A percentile compares a stretch with the other conserved stretches of the same genome.
phyloP scores from a whole-genome alignment of 345 rosid species.

The Aegle marmelos region DNA sequence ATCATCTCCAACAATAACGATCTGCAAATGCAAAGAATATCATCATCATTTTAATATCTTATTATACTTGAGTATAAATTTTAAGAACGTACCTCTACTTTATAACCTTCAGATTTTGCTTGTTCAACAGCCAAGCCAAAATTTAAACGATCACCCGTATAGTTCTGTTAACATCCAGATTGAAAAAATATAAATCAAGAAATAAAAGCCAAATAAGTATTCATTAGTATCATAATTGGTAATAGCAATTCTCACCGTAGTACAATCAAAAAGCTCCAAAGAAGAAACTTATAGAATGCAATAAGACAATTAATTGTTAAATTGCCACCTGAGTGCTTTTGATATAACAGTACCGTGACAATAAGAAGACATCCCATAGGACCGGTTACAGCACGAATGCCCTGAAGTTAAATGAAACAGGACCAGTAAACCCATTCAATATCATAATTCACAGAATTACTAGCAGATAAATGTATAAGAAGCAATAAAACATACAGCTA shows the following conservation, averaged over 20 bases:
- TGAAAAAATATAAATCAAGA: conserved; percentile 17
- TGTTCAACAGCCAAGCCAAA: conserved; percentile 99
- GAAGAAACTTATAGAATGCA: neutral
- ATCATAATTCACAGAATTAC: neutral
- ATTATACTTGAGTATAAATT: neutral
- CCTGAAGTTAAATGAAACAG: conserved; percentile 45
- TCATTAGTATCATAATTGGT: neutral
- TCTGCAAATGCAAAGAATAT: conserved; percentile 42
- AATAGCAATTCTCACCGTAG: neutral
- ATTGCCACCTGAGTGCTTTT: neutral
- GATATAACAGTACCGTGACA: conserved; percentile 61
- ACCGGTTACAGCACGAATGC: conserved; percentile 97
- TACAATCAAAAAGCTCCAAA: neutral
- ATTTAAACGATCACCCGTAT: conserved; percentile 94
- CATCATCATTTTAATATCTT: conserved; percentile 1
- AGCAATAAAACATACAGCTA: conserved; percentile 61
- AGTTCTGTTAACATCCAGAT: conserved; percentile 59
- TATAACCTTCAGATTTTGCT: conserved; percentile 97
- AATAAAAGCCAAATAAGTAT: conserved; percentile 2
- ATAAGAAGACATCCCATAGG: conserved; percentile 90
- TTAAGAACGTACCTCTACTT: conserved; percentile 65
- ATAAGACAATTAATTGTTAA: conserved; percentile 2
- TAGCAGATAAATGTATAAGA: neutral
- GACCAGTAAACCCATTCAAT: conserved; percentile 7
- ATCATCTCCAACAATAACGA: conserved; percentile 93